Percentiles rank a stretch among this genome's conserved stretches.
phyloP scores from a whole-genome alignment of 306 rosid species.

The Cucurbita ficifolia region DNA sequence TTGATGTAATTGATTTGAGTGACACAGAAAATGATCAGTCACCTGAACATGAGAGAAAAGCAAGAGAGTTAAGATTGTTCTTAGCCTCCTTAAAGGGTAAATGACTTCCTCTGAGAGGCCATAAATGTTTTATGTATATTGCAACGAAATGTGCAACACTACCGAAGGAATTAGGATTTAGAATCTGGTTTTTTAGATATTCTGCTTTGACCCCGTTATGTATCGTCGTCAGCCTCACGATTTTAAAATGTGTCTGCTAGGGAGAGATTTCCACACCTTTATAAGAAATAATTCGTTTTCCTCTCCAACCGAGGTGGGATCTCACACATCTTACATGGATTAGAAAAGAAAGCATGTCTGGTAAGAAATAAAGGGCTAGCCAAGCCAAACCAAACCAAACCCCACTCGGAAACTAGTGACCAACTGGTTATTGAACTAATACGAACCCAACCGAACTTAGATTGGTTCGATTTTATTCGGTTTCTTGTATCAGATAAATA shows the following conservation, averaged over 20 bases:
- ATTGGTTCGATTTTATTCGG: background rate
- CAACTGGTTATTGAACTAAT: background rate
- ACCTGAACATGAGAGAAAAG: slow-evolving; percentile 48
- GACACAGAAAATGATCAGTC: slow-evolving; percentile 56
- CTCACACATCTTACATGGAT: too few relatives aligned
- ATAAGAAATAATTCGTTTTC: too few relatives aligned
- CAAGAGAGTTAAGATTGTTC: slow-evolving; percentile 50
- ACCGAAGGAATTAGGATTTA: background rate
- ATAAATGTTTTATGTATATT: background rate
- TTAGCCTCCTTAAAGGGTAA: slow-evolving; percentile 34
- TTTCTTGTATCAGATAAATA: background rate
- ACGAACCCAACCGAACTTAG: background rate
- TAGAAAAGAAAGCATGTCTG: too few relatives aligned
- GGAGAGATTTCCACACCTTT: too few relatives aligned
- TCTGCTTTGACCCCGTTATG: background rate
- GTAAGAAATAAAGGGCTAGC: too few relatives aligned
- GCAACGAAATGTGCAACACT: background rate
- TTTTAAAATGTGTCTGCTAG: too few relatives aligned
- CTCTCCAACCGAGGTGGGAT: too few relatives aligned
- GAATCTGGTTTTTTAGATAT: background rate
- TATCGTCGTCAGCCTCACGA: too few relatives aligned
- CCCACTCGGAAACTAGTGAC: background rate
- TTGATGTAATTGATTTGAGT: slow-evolving; percentile 52
- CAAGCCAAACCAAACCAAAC: background rate
- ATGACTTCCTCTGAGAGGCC: background rate